Conservation (phyloP, 371 early-diverging fungal species). For the Rhizomucor pusillus region DNA sequence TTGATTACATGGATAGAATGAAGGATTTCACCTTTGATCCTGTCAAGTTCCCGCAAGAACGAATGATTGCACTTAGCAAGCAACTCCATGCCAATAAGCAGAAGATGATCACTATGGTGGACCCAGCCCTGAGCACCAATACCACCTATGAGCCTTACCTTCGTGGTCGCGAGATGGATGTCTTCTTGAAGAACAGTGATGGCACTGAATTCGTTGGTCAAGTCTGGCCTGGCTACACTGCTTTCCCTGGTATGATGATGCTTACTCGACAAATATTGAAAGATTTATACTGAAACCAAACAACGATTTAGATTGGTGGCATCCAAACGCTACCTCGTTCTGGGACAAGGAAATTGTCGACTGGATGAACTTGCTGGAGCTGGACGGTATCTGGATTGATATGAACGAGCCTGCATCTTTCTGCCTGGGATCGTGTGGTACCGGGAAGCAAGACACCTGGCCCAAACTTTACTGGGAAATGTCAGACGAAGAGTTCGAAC, state of each 20-base stretch:
- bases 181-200: constrained; percentile 49
- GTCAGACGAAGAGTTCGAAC: constrained; percentile 6
- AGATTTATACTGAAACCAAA: too few relatives aligned
- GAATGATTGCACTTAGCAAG: constrained; percentile 23
- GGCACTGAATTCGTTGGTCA: constrained; percentile 47
- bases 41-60: constrained; percentile 35
- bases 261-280: background rate
- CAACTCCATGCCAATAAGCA: constrained; percentile 36
- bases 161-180: constrained; percentile 31
- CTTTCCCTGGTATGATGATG: background rate
- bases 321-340: constrained; percentile 13
- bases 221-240: constrained; percentile 63
- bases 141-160: constrained; percentile 41
- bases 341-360: constrained; percentile 20
- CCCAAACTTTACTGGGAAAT: constrained; percentile 39
- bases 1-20: constrained; percentile 64
- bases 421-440: constrained; percentile 25
- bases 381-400: constrained; percentile 62
- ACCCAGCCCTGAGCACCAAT: constrained; percentile 43
- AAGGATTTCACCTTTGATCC: constrained; percentile 53
- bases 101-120: constrained; percentile 46
- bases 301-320: constrained; percentile 18
- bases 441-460: constrained; percentile 15
- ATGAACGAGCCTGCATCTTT: constrained; percentile 75
- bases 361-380: constrained; percentile 16